Evolutionary conservation across 1,284 basidiomycete species (phyloP), one percentile per base, ranked within the genome.

Genomic region (Bondarzewia mesenterica): DNA sequence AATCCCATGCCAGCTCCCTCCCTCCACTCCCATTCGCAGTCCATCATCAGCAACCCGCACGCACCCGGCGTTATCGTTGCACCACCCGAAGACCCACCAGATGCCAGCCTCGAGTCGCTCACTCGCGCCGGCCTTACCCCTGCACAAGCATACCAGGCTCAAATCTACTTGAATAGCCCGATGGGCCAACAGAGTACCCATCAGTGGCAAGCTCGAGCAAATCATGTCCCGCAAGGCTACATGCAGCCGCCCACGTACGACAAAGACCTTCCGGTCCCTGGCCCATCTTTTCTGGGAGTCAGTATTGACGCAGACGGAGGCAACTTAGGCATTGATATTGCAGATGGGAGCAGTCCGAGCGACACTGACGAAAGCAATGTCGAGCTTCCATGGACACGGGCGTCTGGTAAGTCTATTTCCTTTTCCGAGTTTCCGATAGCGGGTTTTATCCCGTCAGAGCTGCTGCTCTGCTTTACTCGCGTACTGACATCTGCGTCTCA

Each of bases 101-200:
- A 82, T 62, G 63, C 70, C 20, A 61, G 57, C 44, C 68, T 74
- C 51, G 75, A 77, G 53, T 65, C 69, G 18, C 61, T 72, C 42
- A 70, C 72, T 25, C 69, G 66, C 47, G 67, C 73, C 35, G 81
- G 78, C 5, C 72, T 87, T 49, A 85, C 85, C 5, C 79, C 84
- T 42, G 83, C 85, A 10, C 87, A 89, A 63, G 82, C 82, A 36
- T 89, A 88, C 67, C 87, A 87, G 60, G 78, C 78, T 5, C 83
- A 88, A 61, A 73, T 86, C 37, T 82, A 82, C 57, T 67, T 66
- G 50, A 75, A 70, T 57, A 69, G 63, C 53, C 64, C 67, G 51
- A 57, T 50, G 53, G 61, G 50, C 35, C 57, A 58, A 51, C 58
- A 45, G 12, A 18, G 26, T 14, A 26, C 44, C 15, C 49, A 47